Evolutionary conservation across 2,329 filamentous ascomycete genomes (phyloP), one percentile per base, ranked within the genome.

Genomic region (Talaromyces sp.): DNA sequence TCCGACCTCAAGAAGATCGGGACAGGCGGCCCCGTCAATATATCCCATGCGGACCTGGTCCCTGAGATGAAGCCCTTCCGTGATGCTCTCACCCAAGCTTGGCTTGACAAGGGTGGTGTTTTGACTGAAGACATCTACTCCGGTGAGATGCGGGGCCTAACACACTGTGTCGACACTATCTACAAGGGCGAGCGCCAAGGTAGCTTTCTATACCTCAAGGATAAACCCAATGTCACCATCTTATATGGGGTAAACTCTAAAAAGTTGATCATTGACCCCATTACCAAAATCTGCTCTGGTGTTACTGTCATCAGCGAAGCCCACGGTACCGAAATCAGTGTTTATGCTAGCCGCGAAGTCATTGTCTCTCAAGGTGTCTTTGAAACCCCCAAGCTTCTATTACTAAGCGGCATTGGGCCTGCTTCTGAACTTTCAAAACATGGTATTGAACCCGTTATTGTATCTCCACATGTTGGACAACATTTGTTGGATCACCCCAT

Each of bases 211-310:
- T 86, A 80, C 67, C 71, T 88, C 27, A 76, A 80, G 62, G 78
- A 79, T 58, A 85, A 87, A 74, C 74, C 78, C 84, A 70, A 85
- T 80, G 0, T 86, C 83, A 17, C 82, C 82, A 77, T 87, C 41
- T 69, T 87, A 2, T 71, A 79, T 0, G 71, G 78, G 3, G 79
- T 79, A 0, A 75, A 81, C 60, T 83, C 84, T 22, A 86, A 86
- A 76, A 77, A 79, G 39, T 73, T 86, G 25, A 76, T 87, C 66
- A 81, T 86, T 22, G 56, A 64, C 62, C 79, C 86, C 50, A 75
- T 75, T 19, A 74, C 70, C 6, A 72, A 73, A 22, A 78, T 77
- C 59, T 75, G 73, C 3, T 50, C 47, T 17, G 83, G 83, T 22
- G 81, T 87, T 7, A 79, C 78, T 11, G 80, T 83, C 13, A 78